phyloP scores from a whole-genome alignment of 306 rosid species.

The Abrus precatorius region DNA sequence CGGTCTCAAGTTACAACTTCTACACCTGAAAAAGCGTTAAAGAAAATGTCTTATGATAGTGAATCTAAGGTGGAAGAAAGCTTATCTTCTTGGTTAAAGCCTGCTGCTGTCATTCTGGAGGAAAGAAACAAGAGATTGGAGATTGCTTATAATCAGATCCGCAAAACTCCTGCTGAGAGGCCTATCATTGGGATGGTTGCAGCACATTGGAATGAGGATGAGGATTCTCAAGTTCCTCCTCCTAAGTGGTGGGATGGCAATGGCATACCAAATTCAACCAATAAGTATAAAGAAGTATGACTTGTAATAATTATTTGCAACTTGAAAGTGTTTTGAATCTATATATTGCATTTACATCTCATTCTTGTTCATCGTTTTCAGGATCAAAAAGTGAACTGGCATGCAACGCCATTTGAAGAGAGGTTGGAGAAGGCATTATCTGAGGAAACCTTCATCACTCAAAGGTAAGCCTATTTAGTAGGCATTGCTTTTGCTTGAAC shows the following conservation, averaged over 20 bases:
- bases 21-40: constrained; percentile 49
- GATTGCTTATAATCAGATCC: constrained; percentile 42
- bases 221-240: constrained; percentile 61
- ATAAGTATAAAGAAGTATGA: constrained; percentile 89
- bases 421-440: constrained; percentile 93
- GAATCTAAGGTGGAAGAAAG: constrained; percentile 69
- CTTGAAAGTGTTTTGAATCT: constrained; percentile 8
- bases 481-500: constrained; percentile 17
- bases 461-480: constrained; percentile 53
- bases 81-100: constrained; percentile 82
- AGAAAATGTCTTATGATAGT: constrained; percentile 53
- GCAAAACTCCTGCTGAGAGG: constrained; percentile 74
- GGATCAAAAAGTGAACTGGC: constrained; percentile 98
- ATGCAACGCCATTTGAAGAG: constrained; percentile 95
- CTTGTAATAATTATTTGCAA: constrained; percentile 8
- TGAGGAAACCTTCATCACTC: constrained; percentile 70
- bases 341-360: constrained; percentile 35
- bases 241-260: constrained; percentile 94
- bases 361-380: constrained; percentile 50
- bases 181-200: constrained; percentile 94
- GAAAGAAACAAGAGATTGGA: constrained; percentile 54
- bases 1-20: constrained; percentile 54
- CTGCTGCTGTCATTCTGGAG: constrained; percentile 58
- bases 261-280: constrained; percentile 95
- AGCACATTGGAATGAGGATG: constrained; percentile 86